phyloP scores from a whole-genome alignment of 345 rosid species.

The Mallotus nudiflorus region DNA sequence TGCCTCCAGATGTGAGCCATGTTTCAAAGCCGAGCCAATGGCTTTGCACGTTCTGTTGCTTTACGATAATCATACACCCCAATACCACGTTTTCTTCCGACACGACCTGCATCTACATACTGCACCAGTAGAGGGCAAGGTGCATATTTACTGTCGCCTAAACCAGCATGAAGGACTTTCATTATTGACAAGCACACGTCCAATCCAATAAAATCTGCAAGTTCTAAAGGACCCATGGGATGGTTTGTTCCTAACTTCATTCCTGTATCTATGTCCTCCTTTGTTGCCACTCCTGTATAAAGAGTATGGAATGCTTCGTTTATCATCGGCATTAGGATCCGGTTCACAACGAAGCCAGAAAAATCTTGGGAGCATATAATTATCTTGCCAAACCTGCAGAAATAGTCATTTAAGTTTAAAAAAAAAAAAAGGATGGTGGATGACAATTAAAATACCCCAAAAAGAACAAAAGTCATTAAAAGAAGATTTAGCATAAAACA shows the following conservation, averaged over 20 bases:
- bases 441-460: not conserved
- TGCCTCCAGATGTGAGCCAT: not conserved
- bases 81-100: slow-evolving; percentile 71
- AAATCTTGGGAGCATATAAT: slow-evolving; percentile 77
- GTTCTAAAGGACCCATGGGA: slow-evolving; percentile 83
- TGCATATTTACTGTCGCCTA: slow-evolving; percentile 65
- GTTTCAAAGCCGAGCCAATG: slow-evolving; percentile 51
- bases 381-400: slow-evolving; percentile 72
- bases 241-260: slow-evolving; percentile 94
- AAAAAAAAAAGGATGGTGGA: not conserved
- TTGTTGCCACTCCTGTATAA: slow-evolving; percentile 86
- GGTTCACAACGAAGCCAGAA: slow-evolving; percentile 79
- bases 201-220: slow-evolving; percentile 83
- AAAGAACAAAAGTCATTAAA: not conserved
- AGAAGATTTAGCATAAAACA: not conserved
- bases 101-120: slow-evolving; percentile 82
- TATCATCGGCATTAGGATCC: slow-evolving; percentile 97
- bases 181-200: slow-evolving; percentile 80
- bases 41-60: slow-evolving; percentile 22
- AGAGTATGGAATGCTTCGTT: slow-evolving; percentile 85
- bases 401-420: not conserved
- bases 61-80: slow-evolving; percentile 74
- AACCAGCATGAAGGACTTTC: slow-evolving; percentile 70
- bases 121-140: slow-evolving; percentile 87
- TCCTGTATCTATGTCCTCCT: slow-evolving; percentile 86